Base-by-base conservation (phyloP, 1,139 yeast species). In the Lodderomyces metapsilosis region DNA sequence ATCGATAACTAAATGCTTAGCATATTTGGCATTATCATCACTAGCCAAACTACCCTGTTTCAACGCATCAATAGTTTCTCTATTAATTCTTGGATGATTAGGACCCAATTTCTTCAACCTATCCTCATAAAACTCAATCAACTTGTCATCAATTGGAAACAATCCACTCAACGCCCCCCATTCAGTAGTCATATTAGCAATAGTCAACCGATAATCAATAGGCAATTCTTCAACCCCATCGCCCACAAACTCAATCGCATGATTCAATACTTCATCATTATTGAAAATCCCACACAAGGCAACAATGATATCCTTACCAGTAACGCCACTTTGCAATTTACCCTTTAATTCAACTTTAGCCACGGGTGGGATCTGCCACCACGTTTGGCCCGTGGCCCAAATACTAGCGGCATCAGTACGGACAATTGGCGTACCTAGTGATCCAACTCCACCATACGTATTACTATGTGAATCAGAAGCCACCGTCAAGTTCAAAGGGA, bases 351-450 rank as follows among this genome's bases (percentile, higher is more conserved):
- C 95, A 10, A 92, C 98, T 58, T 83, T 82, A 33, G 98, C 98
- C 17, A 92, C 98, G 1, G 98, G 98, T 4, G 99, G 99, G 45
- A 92, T 88, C 78, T 94, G 98, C 98, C 98, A 92, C 99, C 99
- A 92, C 3, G 98, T 94, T 68, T 88, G 95, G 35, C 98, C 98
- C 0, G 98, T 92, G 12, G 98, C 98, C 99, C 99, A 92, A 52
- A 94, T 92, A 5, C 97, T 83, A 2, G 99, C 98, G 16, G 98
- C 98, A 64, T 92, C 99, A 0, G 99, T 94, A 64, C 99, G 79
- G 43, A 92, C 99, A 45, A 92, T 86, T 3, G 99, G 98, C 1
- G 98, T 94, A 38, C 99, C 99, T 46, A 94, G 71, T 20, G 96
- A 72, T 15, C 98, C 98, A 35, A 92, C 74, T 57, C 99, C 99